Evolutionary conservation across 2,329 filamentous ascomycete species (phyloP).

Genomic region (Trichoderma sp.): DNA sequence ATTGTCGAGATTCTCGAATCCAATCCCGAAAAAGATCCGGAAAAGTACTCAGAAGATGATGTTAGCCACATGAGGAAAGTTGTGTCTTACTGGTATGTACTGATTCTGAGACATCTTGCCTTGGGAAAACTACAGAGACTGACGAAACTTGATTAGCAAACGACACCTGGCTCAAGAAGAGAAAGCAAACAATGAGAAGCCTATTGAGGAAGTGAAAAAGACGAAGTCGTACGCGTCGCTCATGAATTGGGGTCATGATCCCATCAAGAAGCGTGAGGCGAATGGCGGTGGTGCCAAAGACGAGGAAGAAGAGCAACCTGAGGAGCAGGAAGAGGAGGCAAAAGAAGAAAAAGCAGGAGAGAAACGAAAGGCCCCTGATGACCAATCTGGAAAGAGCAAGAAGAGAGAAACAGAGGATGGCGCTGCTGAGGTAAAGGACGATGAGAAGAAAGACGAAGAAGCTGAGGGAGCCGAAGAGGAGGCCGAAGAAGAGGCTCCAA

Average conservation of each 20-base stretch:
- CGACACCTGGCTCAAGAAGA: constrained; percentile 64
- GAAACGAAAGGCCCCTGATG: constrained; percentile 29
- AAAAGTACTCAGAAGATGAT: constrained; percentile 54
- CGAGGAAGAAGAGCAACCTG: constrained; percentile 4
- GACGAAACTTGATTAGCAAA: constrained; percentile 41
- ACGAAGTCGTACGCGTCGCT: constrained; percentile 56
- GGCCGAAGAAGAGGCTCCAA: neutral
- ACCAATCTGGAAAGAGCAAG: constrained; percentile 30
- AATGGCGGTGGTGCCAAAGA: constrained; percentile 18
- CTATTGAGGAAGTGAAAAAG: constrained; percentile 42
- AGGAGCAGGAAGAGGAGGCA: neutral
- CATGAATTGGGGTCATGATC: constrained; percentile 61
- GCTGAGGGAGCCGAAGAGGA: constrained; percentile 22
- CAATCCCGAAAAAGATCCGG: constrained; percentile 56
- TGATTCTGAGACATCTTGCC: neutral
- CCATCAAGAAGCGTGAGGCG: constrained; percentile 40
- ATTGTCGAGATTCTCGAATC: constrained; percentile 62
- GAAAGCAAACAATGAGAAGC: constrained; percentile 53
- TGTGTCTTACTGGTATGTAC: constrained; percentile 54
- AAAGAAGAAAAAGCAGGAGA: constrained; percentile 25
- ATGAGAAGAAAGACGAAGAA: constrained; percentile 1
- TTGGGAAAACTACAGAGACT: neutral
- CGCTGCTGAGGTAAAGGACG: constrained; percentile 12
- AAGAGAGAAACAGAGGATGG: constrained; percentile 29
- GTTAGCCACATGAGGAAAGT: constrained; percentile 61